Evolutionary conservation across 345 rosid genomes (phyloP), one percentile per base, ranked within the genome.

Genomic region (Gossypium raimondii): DNA sequence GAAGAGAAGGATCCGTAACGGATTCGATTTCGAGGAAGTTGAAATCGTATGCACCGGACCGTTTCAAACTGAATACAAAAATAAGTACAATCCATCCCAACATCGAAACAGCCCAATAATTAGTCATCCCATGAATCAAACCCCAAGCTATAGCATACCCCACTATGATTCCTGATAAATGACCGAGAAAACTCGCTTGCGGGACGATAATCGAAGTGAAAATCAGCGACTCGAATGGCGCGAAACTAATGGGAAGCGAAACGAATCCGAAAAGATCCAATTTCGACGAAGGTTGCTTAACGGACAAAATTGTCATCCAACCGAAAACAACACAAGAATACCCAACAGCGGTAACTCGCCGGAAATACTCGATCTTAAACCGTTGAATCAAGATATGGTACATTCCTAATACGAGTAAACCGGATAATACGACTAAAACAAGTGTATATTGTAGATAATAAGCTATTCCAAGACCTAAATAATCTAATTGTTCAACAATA

Each of bases 311-410:
- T 0, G 98, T 95, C 98, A 95, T 95, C 99, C 98, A 95, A 65
- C 98, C 99, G 67, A 95, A 95, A 17, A 93, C 99, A 81, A 95
- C 99, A 68, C 99, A 92, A 72, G 99, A 95, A 81, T 95, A 95
- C 2, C 99, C 99, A 71, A 95, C 99, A 74, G 98, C 98, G 0
- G 96, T 93, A 77, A 95, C 98, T 73, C 99, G 88, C 67, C 89
- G 77, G 64, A 95, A 95, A 86, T 93, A 91, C 43, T 91, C 97
- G 9, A 95, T 18, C 84, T 93, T 93, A 76, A 95, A 93, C 57
- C 84, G 85, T 25, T 79, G 87, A 68, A 95, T 93, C 69, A 95
- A 59, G 51, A 93, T n/a, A 84, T 86, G 94, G 73, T 93, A 95
- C 80, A 90, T 81, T 51, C 90, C 98, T 81, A 95, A 76, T 12